These are phyloP conservation scores for Sinapis alba DNA, from an alignment of 441 rosid species.

Conservation along the genomic window DNA sequence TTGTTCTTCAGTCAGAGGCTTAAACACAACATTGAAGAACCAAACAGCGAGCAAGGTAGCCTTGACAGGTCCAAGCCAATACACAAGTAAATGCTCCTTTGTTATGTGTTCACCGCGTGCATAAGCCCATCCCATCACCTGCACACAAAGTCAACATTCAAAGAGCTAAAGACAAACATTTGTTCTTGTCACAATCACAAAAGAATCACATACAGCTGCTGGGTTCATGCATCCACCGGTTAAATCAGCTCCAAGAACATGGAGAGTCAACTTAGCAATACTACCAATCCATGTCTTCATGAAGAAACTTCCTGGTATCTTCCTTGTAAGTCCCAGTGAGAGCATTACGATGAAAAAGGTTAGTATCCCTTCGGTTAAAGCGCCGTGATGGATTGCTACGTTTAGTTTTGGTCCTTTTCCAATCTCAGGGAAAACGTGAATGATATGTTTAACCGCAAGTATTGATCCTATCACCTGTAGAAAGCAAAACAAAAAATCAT, in stretches of 20 bases:
- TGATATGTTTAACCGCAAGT: conserved; percentile 62
- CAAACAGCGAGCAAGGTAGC: conserved; percentile 83
- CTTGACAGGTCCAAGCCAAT: conserved; percentile 91
- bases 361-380: conserved; percentile 82
- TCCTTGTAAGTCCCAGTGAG: conserved; percentile 66
- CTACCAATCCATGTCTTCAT: conserved; percentile 92
- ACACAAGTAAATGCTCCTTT: conserved; percentile 83
- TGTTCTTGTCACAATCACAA: background rate
- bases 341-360: conserved; percentile 66
- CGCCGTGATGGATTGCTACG: conserved; percentile 76
- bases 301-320: conserved; percentile 77
- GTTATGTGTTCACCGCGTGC: conserved; percentile 90
- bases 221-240: conserved; percentile 98
- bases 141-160: conserved; percentile 22
- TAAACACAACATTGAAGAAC: conserved; percentile 62
- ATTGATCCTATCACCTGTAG: conserved; percentile 78
- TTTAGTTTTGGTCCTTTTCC: conserved; percentile 70
- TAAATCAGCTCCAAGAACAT: conserved; percentile 86
- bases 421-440: conserved; percentile 61
- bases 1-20: conserved; percentile 49
- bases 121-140: conserved; percentile 99
- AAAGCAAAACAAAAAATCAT: background rate
- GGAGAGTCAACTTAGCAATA: conserved; percentile 79
- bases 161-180: background rate
- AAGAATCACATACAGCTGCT: conserved; percentile 54